phyloP scores from a whole-genome alignment of 176 grass and related monocot genomes.

The Eremochloa ophiuroides region DNA sequence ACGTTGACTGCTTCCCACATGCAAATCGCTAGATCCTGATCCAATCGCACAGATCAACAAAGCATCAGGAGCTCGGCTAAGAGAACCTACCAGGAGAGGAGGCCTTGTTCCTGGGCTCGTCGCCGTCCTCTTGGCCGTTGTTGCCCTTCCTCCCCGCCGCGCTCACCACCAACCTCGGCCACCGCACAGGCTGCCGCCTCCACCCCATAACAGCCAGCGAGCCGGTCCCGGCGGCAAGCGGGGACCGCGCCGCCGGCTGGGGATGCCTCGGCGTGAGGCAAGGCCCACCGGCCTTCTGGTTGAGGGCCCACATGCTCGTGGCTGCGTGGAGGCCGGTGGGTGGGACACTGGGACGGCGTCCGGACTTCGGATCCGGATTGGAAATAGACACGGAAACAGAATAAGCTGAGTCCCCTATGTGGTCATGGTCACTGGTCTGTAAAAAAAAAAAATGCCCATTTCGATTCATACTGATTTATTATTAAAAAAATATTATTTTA shows the following conservation, averaged over 20 bases:
- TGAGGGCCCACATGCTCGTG: slow-evolving; percentile 69
- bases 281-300: slow-evolving; percentile 35
- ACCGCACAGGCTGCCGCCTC: slow-evolving; percentile 16
- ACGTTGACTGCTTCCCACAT: not conserved
- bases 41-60: not conserved
- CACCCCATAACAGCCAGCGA: not conserved
- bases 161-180: slow-evolving; percentile 38
- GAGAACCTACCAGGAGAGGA: slow-evolving; percentile 38
- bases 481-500: too few species aligned
- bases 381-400: not conserved
- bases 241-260: slow-evolving; percentile 1
- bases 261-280: slow-evolving; percentile 15
- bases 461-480: too few species aligned
- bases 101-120: slow-evolving; percentile 31
- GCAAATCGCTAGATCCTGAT: slow-evolving; percentile 18
- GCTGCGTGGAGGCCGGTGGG: not conserved
- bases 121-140: slow-evolving; percentile 22
- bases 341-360: not conserved
- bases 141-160: slow-evolving; percentile 62
- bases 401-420: not conserved
- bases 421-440: not conserved
- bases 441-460: too few species aligned
- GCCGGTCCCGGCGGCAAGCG: slow-evolving; percentile 16
- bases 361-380: not conserved
- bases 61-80: not conserved